Conservation (phyloP, 1,284 basidiomycete genomes). For the Sporisorium sorghi region DNA sequence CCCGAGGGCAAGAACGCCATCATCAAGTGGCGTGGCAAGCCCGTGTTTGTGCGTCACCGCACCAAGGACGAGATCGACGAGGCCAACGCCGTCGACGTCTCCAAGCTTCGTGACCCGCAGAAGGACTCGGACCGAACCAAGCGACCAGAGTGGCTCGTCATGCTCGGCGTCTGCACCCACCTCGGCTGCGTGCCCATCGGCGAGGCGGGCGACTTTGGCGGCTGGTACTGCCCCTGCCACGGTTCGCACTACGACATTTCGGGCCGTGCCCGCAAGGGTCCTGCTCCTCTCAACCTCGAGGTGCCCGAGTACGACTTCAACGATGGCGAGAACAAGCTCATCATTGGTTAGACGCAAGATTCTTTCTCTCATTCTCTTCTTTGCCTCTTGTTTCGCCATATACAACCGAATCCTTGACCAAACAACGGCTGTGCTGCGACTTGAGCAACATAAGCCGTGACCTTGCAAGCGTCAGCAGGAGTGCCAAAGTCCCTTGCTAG, state of each 20-base stretch:
- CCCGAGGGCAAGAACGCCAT: conserved; percentile 86
- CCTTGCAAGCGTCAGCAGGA: too few species aligned
- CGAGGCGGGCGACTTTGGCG: conserved; percentile 96
- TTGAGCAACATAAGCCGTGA: too few species aligned
- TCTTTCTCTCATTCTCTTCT: too few species aligned
- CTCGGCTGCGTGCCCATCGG: conserved; percentile 97
- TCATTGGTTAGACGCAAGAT: conserved; percentile 88
- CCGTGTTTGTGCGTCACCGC: conserved; percentile 98
- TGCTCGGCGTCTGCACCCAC: conserved; percentile 87
- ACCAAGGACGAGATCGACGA: too few species aligned
- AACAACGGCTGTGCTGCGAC: too few species aligned
- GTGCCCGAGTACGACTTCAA: conserved; percentile 72
- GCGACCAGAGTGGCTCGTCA: conserved; percentile 89
- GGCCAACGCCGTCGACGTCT: too few species aligned
- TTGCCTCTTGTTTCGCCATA: too few species aligned
- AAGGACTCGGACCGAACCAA: conserved; percentile 87
- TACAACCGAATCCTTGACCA: too few species aligned
- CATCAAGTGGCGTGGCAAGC: conserved; percentile 92
- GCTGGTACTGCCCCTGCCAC: conserved; percentile 78
- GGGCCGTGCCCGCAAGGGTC: conserved; percentile 94
- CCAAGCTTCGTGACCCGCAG: conserved; percentile 92
- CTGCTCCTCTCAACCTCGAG: conserved; percentile 86
- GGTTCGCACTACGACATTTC: conserved; percentile 96
- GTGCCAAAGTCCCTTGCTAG: too few species aligned
- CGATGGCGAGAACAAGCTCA: conserved; percentile 74